phyloP scores from a whole-genome alignment of 2,329 filamentous ascomycete species.

The Helicocarpus griseus region DNA sequence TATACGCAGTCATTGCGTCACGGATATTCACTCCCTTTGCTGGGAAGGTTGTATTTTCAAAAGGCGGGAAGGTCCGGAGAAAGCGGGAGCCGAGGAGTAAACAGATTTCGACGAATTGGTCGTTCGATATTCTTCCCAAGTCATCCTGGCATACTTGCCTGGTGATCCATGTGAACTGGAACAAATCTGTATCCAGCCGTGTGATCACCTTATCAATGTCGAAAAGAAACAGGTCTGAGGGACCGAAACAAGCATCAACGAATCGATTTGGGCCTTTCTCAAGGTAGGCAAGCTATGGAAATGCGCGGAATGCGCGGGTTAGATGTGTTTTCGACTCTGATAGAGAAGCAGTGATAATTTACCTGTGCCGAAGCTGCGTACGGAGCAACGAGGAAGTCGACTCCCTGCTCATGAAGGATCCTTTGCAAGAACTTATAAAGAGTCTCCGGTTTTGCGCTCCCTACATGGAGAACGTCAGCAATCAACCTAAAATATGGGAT shows the following conservation, averaged over 20 bases:
- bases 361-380: constrained; percentile 85
- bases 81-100: constrained; percentile 77
- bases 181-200: constrained; percentile 44
- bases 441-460: constrained; percentile 59
- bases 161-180: constrained; percentile 52
- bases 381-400: constrained; percentile 74
- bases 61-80: constrained; percentile 66
- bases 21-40: constrained; percentile 52
- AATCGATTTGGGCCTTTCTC: constrained; percentile 59
- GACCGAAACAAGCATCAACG: constrained; percentile 67
- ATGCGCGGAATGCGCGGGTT: background rate
- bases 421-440: constrained; percentile 69
- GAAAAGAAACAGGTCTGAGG: constrained; percentile 77
- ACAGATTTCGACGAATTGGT: constrained; percentile 73
- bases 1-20: constrained; percentile 70
- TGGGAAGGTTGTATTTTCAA: constrained; percentile 53
- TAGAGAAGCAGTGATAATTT: constrained; percentile 18
- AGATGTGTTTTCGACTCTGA: background rate
- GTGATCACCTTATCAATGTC: constrained; percentile 68
- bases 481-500: constrained; percentile 1
- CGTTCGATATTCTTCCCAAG: constrained; percentile 53
- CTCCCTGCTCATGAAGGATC: constrained; percentile 56
- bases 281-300: constrained; percentile 57
- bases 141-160: constrained; percentile 62
- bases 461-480: constrained; percentile 36